Evolutionary conservation across 495 filamentous ascomycete genomes (phyloP), one percentile per base, ranked within the genome.

Genomic region (Penicillium diatomitis): DNA sequence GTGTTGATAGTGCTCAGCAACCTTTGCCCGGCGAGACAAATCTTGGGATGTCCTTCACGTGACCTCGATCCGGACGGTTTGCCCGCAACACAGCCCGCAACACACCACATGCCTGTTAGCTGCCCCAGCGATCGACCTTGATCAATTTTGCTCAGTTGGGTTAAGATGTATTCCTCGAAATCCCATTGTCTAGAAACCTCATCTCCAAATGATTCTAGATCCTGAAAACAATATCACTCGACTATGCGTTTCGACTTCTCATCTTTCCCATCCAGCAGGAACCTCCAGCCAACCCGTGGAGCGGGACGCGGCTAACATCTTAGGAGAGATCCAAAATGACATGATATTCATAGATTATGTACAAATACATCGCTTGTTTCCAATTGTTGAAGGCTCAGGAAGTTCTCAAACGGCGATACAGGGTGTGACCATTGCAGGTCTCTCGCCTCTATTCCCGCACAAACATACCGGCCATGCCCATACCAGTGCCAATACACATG

Each of bases 401-500:
- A 20, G 20, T 20, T 20, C 20, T 20, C 20, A 20, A 20, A 20
- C 20, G 20, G 20, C 20, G 20, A 20, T 2, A 20, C 20, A 20
- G 20, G 20, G 20, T 20, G 20, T 20, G 20, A 20, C 20, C 20
- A 20, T 20, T 20, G 20, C 20, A 20, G 20, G 20, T 20, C 20
- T 20, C 20, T 20, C 20, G 20, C 20, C 53, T 58, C 68, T 80
- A 90, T 70, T 91, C 88, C 53, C 83, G 78, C 38, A 92, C 85
- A 73, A 90, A 88, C 61, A 91, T 73, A 29, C 85, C 85, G 12
- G 86, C 86, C 87, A 89, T 89, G 8, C 87, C 87, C 87, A 90
- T 90, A n/a, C 87, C 87, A 9, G 88, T 94, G 32, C 88, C 88
- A 55, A 94, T 81, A 67, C 88, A 95, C 88, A 95, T 90, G 64